These are phyloP conservation scores for Trichosporon faecale DNA, from an alignment of 1,284 basidiomycete genomes.

Conservation along the genomic window DNA sequence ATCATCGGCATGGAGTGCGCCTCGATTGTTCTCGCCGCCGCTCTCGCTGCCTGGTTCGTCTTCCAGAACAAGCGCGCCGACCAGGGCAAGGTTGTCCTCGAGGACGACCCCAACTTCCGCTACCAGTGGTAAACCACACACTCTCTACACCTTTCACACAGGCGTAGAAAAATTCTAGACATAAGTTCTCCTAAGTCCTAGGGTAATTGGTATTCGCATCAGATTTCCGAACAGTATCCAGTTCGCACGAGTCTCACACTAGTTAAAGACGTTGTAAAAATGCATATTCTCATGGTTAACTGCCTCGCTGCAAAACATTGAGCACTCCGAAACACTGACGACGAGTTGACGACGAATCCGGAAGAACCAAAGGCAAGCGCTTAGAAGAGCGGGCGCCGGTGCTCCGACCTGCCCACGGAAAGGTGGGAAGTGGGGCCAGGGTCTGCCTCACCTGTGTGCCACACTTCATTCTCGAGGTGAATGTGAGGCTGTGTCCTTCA, in stretches of 20 bases:
- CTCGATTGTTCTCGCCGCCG: constrained; percentile 27
- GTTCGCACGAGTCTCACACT: not conserved
- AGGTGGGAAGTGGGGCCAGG: not conserved
- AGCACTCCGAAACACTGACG: not conserved
- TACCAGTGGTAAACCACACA: constrained; percentile 13
- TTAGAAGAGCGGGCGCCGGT: too few relatives aligned
- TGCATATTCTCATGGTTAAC: not conserved
- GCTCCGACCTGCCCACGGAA: not conserved
- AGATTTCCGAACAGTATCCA: not conserved
- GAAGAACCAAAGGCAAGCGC: not conserved
- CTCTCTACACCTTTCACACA: too few relatives aligned
- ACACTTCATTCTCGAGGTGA: not conserved
- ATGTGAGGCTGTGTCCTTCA: not conserved
- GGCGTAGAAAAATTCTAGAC: not conserved
- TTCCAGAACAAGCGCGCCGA: constrained; percentile 22
- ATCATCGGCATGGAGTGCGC: constrained; percentile 36
- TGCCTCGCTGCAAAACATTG: not conserved
- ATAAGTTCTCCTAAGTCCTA: not conserved
- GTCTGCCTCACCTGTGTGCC: not conserved
- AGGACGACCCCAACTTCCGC: constrained; percentile 20
- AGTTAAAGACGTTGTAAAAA: not conserved
- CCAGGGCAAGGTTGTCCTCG: constrained; percentile 20
- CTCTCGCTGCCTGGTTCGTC: constrained; percentile 23
- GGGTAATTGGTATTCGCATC: not conserved
- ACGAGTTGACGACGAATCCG: not conserved